Evolutionary conservation across 2,329 filamentous ascomycete species (phyloP), one percentile per base, ranked within the genome.

Genomic region (Apiospora hydei): DNA sequence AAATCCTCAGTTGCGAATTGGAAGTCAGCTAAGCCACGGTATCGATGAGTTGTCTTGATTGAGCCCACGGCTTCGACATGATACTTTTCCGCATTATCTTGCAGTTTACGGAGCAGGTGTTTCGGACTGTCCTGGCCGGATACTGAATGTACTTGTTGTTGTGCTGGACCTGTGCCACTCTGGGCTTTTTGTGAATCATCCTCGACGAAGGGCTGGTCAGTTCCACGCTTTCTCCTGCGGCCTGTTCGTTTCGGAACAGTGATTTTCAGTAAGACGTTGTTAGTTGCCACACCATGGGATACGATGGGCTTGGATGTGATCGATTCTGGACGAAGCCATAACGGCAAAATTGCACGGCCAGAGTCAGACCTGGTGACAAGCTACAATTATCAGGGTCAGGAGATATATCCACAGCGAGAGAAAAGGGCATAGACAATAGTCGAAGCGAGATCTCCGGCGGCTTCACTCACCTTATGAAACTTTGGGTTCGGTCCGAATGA

Each of bases 181-280:
- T 76, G 71, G 71, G 82, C 77, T 2, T 79, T 67, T 21, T 82
- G 74, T 16, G 84, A 78, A 6, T 82, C 47, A 69, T 85, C 82
- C 4, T 86, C 86, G 53, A 86, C 82, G 78, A 90, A 96, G 0
- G 92, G 90, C 5, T 87, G 92, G 71, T 91, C 81, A 6, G 90
- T 90, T n/a, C 94, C 95, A 76, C 92, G 88, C 83, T 95, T 98
- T 72, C 95, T 89, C 82, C 93, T 97, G 73, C 94, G 89, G 3
- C 95, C 95, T 2, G 95, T 98, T 71, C 94, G 87, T 81, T 92
- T 96, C 0, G 96, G 96, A 0, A 98, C 90, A 0, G 92, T 95
- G 71, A 99, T 88, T 80, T 95, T 95, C 70, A 99, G 86, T 26
- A 98, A 87, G 26, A 98, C 84, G 78, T 98, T 97, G 79, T 95